Evolutionary conservation across 2,329 filamentous ascomycete genomes (phyloP).

Genomic region (Fusarium nurragi): DNA sequence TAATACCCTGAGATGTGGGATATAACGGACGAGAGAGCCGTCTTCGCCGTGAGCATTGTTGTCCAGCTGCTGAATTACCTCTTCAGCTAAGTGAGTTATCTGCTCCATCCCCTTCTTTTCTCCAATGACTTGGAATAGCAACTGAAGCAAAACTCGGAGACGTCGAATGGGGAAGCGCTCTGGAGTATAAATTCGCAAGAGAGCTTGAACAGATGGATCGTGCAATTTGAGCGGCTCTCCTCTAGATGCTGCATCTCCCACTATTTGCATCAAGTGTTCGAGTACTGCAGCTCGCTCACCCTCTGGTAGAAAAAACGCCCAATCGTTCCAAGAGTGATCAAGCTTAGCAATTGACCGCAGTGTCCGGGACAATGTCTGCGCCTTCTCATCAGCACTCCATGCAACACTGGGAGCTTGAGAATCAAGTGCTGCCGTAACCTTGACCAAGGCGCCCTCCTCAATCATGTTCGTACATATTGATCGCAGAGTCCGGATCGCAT

Average conservation of each 20-base stretch:
- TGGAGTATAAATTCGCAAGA: constrained; percentile 61
- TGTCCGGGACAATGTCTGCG: constrained; percentile 65
- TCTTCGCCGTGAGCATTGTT: constrained; percentile 57
- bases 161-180: constrained; percentile 63
- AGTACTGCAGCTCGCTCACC: constrained; percentile 65
- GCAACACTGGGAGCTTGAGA: constrained; percentile 60
- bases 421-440: constrained; percentile 61
- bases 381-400: constrained; percentile 63
- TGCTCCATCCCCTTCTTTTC: constrained; percentile 51
- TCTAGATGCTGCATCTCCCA: constrained; percentile 50
- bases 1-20: constrained; percentile 60
- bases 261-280: constrained; percentile 67
- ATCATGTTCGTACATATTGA: constrained; percentile 71
- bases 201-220: constrained; percentile 56
- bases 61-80: constrained; percentile 50
- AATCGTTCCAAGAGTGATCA: constrained; percentile 64
- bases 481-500: constrained; percentile 67
- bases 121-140: constrained; percentile 61
- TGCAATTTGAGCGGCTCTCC: constrained; percentile 53
- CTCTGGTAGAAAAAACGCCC: constrained; percentile 63
- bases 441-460: constrained; percentile 64
- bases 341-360: constrained; percentile 69
- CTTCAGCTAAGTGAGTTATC: constrained; percentile 53
- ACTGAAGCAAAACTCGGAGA: constrained; percentile 60
- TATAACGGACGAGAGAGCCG: constrained; percentile 53